Base-by-base conservation (phyloP, 805 yeast species). In the Metschnikowia borealis region DNA sequence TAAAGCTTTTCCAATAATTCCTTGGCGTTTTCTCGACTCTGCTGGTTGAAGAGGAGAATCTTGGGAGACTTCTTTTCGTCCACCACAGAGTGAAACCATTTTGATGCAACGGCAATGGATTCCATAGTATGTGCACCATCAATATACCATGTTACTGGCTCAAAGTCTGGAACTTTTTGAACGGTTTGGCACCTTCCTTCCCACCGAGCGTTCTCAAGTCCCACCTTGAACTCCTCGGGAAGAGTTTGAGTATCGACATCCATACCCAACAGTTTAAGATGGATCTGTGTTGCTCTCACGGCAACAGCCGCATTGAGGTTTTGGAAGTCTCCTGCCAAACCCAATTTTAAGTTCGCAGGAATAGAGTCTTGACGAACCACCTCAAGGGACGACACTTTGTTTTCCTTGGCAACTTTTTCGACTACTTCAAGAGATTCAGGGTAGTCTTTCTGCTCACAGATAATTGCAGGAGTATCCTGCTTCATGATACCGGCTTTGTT, bases 91-190 rank as follows among this genome's bases (percentile, higher is more conserved):
- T 67, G 68, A 59, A 85, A 89, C 99, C 99, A 94, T 8, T 68
- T 69, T 0, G 92, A 77, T 0, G 97, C 87, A n/a, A 84, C 95
- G 31, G 75, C 74, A 21, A 95, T 80, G 52, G 96, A 87, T 61
- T 94, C 99, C 42, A 78, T 70, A 0, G 99, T 94, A 61, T 94
- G 99, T 0, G 99, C 98, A 17, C 99, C 99, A 69, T 94, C 99
- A 14, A 92, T 69, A 55, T 70, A 84, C 96, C 97, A 94, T n/a
- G 78, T 79, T 15, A 85, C 68, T 2, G 68, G 64, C 38, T 65
- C 70, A 53, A 57, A 68, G 2, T 64, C 71, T 21, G 72, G 70
- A 14, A 70, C 67, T 23, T 73, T 71, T 21, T 71, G 76, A 31
- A 89, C 67, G 1, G 82, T 75, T 69, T 95, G 97, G 60, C 98